Evolutionary conservation across 805 yeast species (phyloP).

Genomic region (Schwanniomyces vanrijiae): DNA sequence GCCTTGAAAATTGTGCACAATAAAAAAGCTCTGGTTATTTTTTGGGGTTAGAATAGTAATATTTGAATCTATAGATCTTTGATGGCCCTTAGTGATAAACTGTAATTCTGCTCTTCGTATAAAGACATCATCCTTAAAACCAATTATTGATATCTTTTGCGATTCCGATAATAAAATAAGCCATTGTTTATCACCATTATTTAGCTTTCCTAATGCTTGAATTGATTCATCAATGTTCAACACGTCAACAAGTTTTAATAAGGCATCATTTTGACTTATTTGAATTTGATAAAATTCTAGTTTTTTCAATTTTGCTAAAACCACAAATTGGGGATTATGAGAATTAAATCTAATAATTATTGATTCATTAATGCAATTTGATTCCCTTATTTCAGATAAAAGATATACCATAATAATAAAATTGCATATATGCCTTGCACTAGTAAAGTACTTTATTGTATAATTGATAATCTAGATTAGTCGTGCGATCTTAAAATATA

Average conservation of each 20-base stretch:
- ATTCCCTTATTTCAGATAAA: constrained; percentile 16
- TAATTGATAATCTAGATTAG: not conserved
- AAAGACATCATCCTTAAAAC: constrained; percentile 10
- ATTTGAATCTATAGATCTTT: constrained; percentile 18
- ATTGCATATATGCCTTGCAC: not conserved
- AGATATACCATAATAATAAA: constrained; percentile 13
- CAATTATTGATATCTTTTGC: constrained; percentile 8
- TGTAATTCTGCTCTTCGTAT: constrained; percentile 5
- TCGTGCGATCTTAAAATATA: not conserved
- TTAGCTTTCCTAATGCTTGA: constrained; percentile 9
- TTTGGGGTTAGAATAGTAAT: constrained; percentile 13
- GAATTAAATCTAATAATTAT: constrained; percentile 10
- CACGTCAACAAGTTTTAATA: constrained; percentile 9
- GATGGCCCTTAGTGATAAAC: constrained; percentile 22
- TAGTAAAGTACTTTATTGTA: not conserved
- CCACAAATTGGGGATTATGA: constrained; percentile 7
- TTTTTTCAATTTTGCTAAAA: constrained; percentile 11
- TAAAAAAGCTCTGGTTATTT: constrained; percentile 9
- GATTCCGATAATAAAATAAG: constrained; percentile 13
- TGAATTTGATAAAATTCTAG: constrained; percentile 12
- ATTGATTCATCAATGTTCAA: constrained; percentile 13
- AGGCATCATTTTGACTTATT: not conserved
- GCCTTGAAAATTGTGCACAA: constrained; percentile 22
- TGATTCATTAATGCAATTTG: constrained; percentile 13
- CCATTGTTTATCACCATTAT: constrained; percentile 11